These are phyloP conservation scores for Melastoma candidum DNA, from an alignment of 441 rosid genomes.

Conservation along the genomic window DNA sequence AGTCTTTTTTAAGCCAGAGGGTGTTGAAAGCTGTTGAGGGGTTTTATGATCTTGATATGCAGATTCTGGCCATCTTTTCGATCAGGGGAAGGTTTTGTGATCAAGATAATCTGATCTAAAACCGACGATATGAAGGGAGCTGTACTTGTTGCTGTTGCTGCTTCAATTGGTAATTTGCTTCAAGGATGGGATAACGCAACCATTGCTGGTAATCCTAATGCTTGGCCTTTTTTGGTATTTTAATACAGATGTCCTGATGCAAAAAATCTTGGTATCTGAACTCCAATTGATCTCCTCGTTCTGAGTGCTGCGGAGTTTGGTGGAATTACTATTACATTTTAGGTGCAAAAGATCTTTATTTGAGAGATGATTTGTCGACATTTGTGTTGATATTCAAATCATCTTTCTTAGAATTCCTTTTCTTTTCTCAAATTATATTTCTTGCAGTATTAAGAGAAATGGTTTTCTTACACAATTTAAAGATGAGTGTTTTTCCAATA, in stretches of 20 bases:
- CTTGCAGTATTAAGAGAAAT: too few species aligned
- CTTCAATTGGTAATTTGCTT: conserved; percentile 84
- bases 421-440: too few species aligned
- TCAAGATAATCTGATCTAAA: neutral
- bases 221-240: neutral
- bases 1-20: too few species aligned
- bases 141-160: conserved; percentile 84
- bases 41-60: conserved; percentile 1
- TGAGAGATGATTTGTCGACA: too few species aligned
- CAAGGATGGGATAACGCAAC: conserved; percentile 99
- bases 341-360: neutral
- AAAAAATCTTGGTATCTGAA: neutral
- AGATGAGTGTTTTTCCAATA: conserved; percentile 4
- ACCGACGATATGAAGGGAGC: conserved; percentile 63
- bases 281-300: too few species aligned
- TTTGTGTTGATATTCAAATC: neutral
- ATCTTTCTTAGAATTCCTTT: conserved; percentile 1
- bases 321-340: too few species aligned
- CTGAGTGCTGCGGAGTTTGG: too few species aligned
- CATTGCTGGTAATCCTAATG: conserved; percentile 58
- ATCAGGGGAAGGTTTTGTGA: neutral
- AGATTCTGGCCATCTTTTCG: neutral
- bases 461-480: too few species aligned
- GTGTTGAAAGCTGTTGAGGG: too few species aligned
- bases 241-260: neutral